Evolutionary conservation across 768 basidiomycete genomes (phyloP), one percentile per base, ranked within the genome.

Genomic region (Boletellus emodensis): DNA sequence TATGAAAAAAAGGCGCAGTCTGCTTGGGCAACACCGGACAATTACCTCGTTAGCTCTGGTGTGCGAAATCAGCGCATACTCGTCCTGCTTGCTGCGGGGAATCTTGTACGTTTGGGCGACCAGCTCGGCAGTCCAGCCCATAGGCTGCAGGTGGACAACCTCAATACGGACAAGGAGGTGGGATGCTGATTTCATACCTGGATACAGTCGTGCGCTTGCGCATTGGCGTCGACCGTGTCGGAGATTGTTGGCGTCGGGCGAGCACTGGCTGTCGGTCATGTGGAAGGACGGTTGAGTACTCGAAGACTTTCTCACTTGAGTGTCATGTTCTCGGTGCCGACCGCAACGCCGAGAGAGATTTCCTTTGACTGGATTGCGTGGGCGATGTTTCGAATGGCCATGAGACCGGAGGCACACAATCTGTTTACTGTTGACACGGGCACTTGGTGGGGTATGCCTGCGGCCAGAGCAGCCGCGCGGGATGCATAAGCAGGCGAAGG

Each of bases 41-140:
- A 33, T 30, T 57, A 84, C 87, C 71, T 80, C 75, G 40, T 71
- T 77, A 18, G 93, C 92, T 61, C 92, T 83, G 34, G 78, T 83
- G 67, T 94, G 94, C 8, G 91, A 94, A 46, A 89, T 81, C 46
- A 90, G 76, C 0, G 94, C 94, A 63, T 90, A 94, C 48, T 90
- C 78, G 66, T 98, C 95, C 68, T 97, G 94, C 58, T 78, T 84
- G 62, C 83, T 72, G 33, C 94, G 84, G 4, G 90, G 75, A 51
- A 94, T 69, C n/a, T 82, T 77, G 71, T 83, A 94, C 8, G 79
- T 72, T 60, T 84, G 68, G n/a, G 91, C 89, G 18, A 93, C 89
- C 83, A 89, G 84, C 67, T 94, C 91, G 5, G 89, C 89, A 1
- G 91, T 94, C 91, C 91, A 99, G 44, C 93, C 93, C 93, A 94